Evolutionary conservation across 1,284 basidiomycete species (phyloP), one percentile per base, ranked within the genome.

Genomic region (Puccinia triticina): DNA sequence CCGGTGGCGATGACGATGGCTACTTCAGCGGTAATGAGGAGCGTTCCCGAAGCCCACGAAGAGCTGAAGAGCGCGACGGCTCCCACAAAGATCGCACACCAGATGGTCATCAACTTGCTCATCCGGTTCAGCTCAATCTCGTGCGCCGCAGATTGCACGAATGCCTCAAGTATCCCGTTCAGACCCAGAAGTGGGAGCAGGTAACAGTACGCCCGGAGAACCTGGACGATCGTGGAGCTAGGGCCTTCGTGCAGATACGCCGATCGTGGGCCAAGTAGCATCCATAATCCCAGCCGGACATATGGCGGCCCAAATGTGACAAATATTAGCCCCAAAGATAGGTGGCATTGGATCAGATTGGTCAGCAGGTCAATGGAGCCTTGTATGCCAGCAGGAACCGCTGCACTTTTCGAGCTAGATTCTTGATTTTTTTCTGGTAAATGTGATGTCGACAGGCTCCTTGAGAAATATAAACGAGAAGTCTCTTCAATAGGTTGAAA

Each of bases 401-500:
- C 61, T 11, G 37, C 10, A 34, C 18, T 48, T 64, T 46, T 43
- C 12, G 53, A 55, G 67, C 50, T 84, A 64, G 77, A 84, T 57
- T 23, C 66, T 59, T 12, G 77, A 40, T 64, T 79, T 76, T 26
- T 50, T 82, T 43, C 40, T 59, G 67, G 83, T 59, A 29, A 79
- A n/a, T 11, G 84, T 61, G 0, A 83, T 29, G 74, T 43, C 0
- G 89, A 86, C 40, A 93, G 88, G 0, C 90, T 89, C 84, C 91
- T 92, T 11, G 94, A 94, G 87, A 96, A 97, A 87, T 92, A 94
- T 0, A 96, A 89, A 0, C 95, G 91, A 5, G 92, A 91, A 0
- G 93, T 93, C 87, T 98, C 95, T 87, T 98, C 96, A 37, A 96
- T 90, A 0, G 95, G 95, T 85, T 96, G 95, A 85, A 98, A 95